A percentile compares a stretch with the other conserved stretches of the same genome.
Conservation (phyloP, 345 rosid species). For the Aurinia saxatilis region DNA sequence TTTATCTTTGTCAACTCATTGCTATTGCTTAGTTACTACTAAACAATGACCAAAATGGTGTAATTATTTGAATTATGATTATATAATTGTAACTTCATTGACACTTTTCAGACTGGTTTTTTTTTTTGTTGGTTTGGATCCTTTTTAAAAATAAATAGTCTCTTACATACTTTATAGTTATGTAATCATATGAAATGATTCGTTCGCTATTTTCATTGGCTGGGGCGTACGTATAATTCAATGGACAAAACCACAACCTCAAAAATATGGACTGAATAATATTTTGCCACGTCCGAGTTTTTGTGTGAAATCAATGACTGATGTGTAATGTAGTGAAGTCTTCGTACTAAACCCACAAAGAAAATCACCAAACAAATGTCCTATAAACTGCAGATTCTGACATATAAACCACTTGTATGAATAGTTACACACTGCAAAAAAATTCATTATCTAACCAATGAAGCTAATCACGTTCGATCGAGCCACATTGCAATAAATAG, state of each 20-base stretch:
- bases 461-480: background rate
- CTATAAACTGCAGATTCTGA: background rate
- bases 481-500: background rate
- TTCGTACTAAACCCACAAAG: background rate
- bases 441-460: background rate
- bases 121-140: too few species aligned
- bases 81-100: constrained; percentile 5
- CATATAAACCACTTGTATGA: background rate
- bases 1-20: background rate
- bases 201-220: too few species aligned
- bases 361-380: background rate
- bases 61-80: background rate
- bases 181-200: constrained; percentile 13
- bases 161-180: background rate
- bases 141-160: background rate
- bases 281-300: background rate
- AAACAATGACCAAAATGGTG: constrained; percentile 9
- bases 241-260: constrained; percentile 5
- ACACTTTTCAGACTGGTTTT: background rate
- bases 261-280: background rate
- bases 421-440: background rate
- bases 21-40: constrained; percentile 14
- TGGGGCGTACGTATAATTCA: background rate
- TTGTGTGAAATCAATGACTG: constrained; percentile 1
- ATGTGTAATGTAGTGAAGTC: constrained; percentile 11